Evolutionary conservation across 208 protist genomes (phyloP).

Genomic region (Jaenimonas drosophilae): DNA sequence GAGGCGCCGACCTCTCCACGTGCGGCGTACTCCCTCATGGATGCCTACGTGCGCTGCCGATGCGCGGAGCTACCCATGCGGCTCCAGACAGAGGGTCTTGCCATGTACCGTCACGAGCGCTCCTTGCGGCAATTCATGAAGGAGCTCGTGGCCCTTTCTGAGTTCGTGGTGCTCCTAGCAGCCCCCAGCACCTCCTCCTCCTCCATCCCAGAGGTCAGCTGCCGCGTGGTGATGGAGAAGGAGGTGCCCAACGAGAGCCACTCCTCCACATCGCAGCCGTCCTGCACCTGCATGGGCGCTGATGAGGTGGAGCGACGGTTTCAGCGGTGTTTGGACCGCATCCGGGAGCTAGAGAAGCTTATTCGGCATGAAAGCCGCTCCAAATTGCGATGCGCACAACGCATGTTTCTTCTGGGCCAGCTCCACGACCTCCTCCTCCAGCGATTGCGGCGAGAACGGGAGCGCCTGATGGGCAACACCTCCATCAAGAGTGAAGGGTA

Average conservation of each 20-base stretch:
- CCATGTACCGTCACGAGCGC: slow-evolving; percentile 48
- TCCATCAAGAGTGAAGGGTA: too few species aligned
- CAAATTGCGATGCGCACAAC: background rate
- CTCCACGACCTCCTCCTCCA: background rate
- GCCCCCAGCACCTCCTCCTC: background rate
- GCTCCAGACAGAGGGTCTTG: slow-evolving; percentile 51
- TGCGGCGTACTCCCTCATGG: background rate
- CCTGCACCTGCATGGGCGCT: too few species aligned
- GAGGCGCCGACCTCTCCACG: background rate
- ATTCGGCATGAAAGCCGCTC: background rate
- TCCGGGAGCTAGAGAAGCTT: background rate
- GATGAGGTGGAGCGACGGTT: background rate
- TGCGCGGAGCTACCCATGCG: slow-evolving; percentile 70
- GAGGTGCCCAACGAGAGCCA: too few species aligned
- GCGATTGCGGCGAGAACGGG: too few species aligned
- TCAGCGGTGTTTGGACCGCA: background rate
- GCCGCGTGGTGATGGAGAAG: too few species aligned
- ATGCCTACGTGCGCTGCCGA: slow-evolving; percentile 23
- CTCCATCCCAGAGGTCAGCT: too few species aligned
- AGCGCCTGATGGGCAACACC: too few species aligned
- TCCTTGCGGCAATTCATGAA: slow-evolving; percentile 41
- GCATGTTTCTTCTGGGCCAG: background rate
- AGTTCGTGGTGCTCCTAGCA: slow-evolving; percentile 23
- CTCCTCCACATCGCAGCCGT: too few species aligned
- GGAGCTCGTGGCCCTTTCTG: slow-evolving; percentile 49